A percentile compares a stretch with the other conserved stretches of the same genome.
Conservation (phyloP, 768 basidiomycete genomes). For the Tricholoma saponaceum region DNA sequence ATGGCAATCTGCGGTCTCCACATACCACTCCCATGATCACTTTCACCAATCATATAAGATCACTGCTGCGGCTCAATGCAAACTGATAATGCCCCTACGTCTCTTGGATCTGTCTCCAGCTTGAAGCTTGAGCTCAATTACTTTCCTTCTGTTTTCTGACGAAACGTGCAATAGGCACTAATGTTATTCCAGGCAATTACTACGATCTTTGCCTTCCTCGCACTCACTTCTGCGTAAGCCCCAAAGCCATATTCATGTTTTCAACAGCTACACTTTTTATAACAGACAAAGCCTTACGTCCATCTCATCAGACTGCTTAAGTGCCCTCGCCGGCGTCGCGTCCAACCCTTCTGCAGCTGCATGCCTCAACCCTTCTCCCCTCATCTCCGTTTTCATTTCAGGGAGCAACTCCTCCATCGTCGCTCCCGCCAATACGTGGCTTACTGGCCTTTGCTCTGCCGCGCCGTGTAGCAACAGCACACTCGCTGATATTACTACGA, state of each 20-base stretch:
- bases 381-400: slow-evolving; percentile 36
- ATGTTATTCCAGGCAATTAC: slow-evolving; percentile 11
- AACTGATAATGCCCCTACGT: not conserved
- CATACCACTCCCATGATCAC: not conserved
- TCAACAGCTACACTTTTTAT: not conserved
- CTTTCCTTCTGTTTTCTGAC: not conserved
- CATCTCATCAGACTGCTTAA: slow-evolving; percentile 46
- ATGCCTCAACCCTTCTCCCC: slow-evolving; percentile 46
- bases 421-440: slow-evolving; percentile 53
- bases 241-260: not conserved
- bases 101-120: not conserved
- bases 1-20: not conserved
- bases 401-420: slow-evolving; percentile 36
- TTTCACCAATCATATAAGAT: not conserved
- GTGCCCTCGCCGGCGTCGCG: slow-evolving; percentile 41
- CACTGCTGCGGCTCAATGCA: not conserved
- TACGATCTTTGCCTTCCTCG: slow-evolving; percentile 11
- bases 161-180: not conserved
- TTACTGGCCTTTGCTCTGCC: slow-evolving; percentile 49
- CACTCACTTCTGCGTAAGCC: slow-evolving; percentile 8
- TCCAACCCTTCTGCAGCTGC: slow-evolving; percentile 36
- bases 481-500: slow-evolving; percentile 48
- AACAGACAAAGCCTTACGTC: not conserved
- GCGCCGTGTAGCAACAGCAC: slow-evolving; percentile 56
- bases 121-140: not conserved